Base-by-base conservation (phyloP, 2,329 filamentous ascomycete genomes). In the Cordyceps pruinosa region DNA sequence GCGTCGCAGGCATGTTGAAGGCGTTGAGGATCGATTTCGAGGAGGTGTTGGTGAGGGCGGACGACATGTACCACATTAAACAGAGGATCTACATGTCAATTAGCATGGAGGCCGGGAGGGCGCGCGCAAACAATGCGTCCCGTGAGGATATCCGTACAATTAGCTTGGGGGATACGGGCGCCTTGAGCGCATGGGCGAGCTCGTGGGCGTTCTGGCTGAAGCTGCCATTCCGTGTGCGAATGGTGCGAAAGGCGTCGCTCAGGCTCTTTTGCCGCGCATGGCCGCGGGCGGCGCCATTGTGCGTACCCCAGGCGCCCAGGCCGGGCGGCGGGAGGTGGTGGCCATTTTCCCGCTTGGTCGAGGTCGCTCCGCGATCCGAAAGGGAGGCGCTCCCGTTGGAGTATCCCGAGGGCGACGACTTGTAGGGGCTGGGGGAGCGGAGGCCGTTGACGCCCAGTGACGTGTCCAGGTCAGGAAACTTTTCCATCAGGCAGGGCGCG, bases 11-110 rank as follows among this genome's bases (percentile, higher is more conserved):
- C 72, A 90, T 94, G 58, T 89, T 85, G 63, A 97, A 90, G 44
- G 90, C 89, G 64, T 90, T 97, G 60, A 97, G 79, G 67, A 99
- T 99, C 19, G 93, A 89, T 75, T 99, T 99, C 53, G 94, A 97
- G 25, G 94, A 97, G 2, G 94, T 97, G 70, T 97, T 99, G 61
- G 94, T 97, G 64, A 97, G 77, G 61, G 95, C 94, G 44, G 93
- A 97, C 25, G 92, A 96, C 70, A 89, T 82, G 77, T 97, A 99
- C 94, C 94, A 97, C 68, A 93, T 75, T 58, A 92, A 75, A 73
- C 93, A 97, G 49, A 97, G 85, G 51, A 82, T 73, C 93, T 97
- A 25, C 3, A 21, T n/a, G 10, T 13, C 17, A 35, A 56, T 58
- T 55, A 54, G 50, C 35, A 53, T 61, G 56, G 47, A 34, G 58